Evolutionary conservation across 2,329 filamentous ascomycete species (phyloP).

Genomic region (Allantophomopsis cytisporea): DNA sequence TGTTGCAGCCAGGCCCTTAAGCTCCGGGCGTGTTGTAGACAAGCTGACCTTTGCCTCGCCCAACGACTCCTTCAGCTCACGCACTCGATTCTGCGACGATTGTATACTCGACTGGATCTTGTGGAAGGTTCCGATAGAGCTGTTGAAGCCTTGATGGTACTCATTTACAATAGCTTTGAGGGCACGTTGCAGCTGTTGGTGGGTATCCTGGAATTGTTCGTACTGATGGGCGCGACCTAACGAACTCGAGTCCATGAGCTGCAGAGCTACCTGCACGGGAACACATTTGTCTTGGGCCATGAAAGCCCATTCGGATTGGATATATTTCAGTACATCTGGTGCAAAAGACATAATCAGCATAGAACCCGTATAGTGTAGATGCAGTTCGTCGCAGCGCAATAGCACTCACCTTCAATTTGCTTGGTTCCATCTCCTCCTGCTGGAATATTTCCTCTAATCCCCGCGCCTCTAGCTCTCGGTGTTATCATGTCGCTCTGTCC

Average conservation of each 20-base stretch:
- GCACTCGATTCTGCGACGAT: constrained; percentile 73
- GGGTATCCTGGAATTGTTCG: constrained; percentile 68
- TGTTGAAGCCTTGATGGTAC: constrained; percentile 98
- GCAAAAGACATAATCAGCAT: background rate
- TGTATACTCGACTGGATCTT: constrained; percentile 94
- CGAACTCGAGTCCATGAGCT: constrained; percentile 87
- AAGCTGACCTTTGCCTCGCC: constrained; percentile 68
- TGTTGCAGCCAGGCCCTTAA: constrained; percentile 76
- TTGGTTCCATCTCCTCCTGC: constrained; percentile 3
- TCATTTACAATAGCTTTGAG: constrained; percentile 95
- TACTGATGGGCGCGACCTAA: constrained; percentile 86
- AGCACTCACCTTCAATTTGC: constrained; percentile 5
- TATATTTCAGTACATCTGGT: constrained; percentile 54
- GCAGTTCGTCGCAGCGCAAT: background rate
- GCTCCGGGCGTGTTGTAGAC: constrained; percentile 74
- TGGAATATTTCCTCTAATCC: background rate
- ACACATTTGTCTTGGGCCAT: constrained; percentile 84
- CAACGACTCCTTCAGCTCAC: constrained; percentile 72
- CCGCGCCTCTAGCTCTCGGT: no score
- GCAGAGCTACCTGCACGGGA: constrained; percentile 86
- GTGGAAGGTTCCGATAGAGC: constrained; percentile 96
- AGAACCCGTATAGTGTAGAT: background rate
- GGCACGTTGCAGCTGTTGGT: constrained; percentile 80
- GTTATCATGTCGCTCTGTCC: background rate
- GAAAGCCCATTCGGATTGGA: constrained; percentile 80